Evolutionary conservation across 129 eudicot genomes (phyloP), one percentile per base, ranked within the genome.

Genomic region (Dittrichia graveolens): DNA sequence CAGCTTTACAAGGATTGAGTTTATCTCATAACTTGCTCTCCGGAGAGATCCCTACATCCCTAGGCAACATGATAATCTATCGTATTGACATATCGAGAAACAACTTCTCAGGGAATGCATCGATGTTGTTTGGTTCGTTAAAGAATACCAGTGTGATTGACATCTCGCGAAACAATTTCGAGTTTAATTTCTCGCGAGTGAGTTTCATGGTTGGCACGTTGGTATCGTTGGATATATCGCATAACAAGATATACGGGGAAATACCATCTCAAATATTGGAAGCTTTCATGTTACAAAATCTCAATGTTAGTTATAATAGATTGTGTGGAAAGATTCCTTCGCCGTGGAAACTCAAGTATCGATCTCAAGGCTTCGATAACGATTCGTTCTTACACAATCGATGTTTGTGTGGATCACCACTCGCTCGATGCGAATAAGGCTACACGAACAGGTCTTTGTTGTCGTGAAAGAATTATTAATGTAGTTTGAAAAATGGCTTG

Each of bases 21-120:
- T 66, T 87, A 66, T 87, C 92, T 16, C 86, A 87, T 31, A 87
- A 87, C 81, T 75, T 65, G 83, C 68, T 87, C 34, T 78, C 83
- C 0, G 86, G 92, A 0, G 43, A 79, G 18, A 73, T 87, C 56
- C 92, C 92, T 6, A 15, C 34, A n/a, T 83, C 92, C 16, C n/a
- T 87, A 3, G 80, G 73, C 18, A 62, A 61, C n/a, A 74, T 58
- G 63, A 78, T 61, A 5, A 71, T 86, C 31, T 57, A 75, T 31
- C 31, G 15, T 0, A 31, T 86, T 37, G 88, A 83, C 58, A 19
- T 83, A 7, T 86, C 91, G 4, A 78, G 88, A 61, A 86, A 86
- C 79, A 83, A 78, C 68, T 72, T 86, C 1, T 68, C 71, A 0
- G 92, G 84, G 13, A 87, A 85, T 64, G 87, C 83, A n/a, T 85